Evolutionary conservation across 1,139 yeast genomes (phyloP).

Genomic region (Hansenula anomala): DNA sequence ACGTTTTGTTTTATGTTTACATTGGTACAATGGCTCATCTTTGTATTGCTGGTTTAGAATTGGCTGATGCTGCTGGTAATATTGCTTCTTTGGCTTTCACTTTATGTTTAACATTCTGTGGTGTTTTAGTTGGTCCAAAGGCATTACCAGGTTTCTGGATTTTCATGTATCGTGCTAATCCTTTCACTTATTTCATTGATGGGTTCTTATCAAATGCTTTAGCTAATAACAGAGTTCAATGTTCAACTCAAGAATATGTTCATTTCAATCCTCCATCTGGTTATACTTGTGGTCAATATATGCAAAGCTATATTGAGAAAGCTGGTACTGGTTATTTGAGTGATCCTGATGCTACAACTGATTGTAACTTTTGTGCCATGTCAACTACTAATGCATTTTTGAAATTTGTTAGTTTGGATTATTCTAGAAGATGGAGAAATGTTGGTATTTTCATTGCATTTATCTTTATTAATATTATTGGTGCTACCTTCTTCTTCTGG

Average conservation of each 20-base stretch:
- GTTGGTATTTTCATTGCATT: conserved; percentile 41
- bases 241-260: conserved; percentile 44
- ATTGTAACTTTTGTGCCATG: conserved; percentile 49
- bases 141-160: conserved; percentile 58
- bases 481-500: conserved; percentile 61
- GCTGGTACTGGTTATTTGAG: conserved; percentile 54
- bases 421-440: conserved; percentile 61
- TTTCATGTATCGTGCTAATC: conserved; percentile 60
- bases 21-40: conserved; percentile 62
- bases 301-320: conserved; percentile 36
- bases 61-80: conserved; percentile 75
- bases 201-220: conserved; percentile 49
- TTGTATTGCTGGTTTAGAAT: conserved; percentile 55
- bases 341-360: conserved; percentile 37
- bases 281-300: conserved; percentile 48
- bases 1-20: conserved; percentile 53
- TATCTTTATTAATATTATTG: conserved; percentile 47
- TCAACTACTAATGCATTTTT: conserved; percentile 48
- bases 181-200: conserved; percentile 54
- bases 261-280: conserved; percentile 42
- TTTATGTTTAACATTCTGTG: conserved; percentile 72
- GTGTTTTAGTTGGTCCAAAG: conserved; percentile 66
- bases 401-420: conserved; percentile 35
- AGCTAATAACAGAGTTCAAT: conserved; percentile 43
- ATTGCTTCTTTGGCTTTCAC: conserved; percentile 59